These are phyloP conservation scores for Alternaria triticimaculans DNA, from an alignment of 2,329 filamentous ascomycete genomes.

Conservation along the genomic window DNA sequence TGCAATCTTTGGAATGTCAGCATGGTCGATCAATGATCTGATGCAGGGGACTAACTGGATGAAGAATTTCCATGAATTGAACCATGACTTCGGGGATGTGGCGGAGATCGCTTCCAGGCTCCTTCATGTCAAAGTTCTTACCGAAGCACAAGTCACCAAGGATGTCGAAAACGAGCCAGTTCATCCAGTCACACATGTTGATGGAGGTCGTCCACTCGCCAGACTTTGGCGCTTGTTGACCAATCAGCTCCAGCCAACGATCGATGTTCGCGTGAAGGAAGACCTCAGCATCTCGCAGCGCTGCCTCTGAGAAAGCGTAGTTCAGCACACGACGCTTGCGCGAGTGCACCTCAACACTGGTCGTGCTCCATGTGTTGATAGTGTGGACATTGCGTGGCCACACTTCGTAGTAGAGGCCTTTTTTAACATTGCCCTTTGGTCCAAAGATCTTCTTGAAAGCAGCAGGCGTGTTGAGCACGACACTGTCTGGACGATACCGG, in stretches of 20 bases:
- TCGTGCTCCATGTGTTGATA: constrained; percentile 46
- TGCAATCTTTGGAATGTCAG: constrained; percentile 1
- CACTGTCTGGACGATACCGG: constrained; percentile 74
- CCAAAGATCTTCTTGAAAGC: constrained; percentile 55
- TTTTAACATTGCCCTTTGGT: constrained; percentile 53
- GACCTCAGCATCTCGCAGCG: constrained; percentile 49
- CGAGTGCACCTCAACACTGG: constrained; percentile 42
- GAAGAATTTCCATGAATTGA: constrained; percentile 21
- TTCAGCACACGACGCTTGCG: constrained; percentile 50
- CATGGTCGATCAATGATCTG: not conserved
- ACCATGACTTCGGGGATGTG: constrained; percentile 31
- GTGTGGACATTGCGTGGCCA: constrained; percentile 47
- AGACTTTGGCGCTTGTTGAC: constrained; percentile 9
- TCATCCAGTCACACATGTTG: constrained; percentile 28
- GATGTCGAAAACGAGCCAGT: constrained; percentile 54
- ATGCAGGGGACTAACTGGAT: constrained; percentile 18
- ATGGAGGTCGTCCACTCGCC: constrained; percentile 19
- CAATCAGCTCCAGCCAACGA: constrained; percentile 31
- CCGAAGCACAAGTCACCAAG: constrained; percentile 54
- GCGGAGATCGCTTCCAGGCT: constrained; percentile 25
- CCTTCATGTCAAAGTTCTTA: constrained; percentile 46
- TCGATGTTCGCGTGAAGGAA: constrained; percentile 42
- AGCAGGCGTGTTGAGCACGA: constrained; percentile 73
- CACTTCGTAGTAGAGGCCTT: constrained; percentile 52
- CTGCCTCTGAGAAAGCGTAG: constrained; percentile 51